Evolutionary conservation across 352 stramenopile genomes (phyloP).

Genomic region (Aphanomyces stellatus): DNA sequence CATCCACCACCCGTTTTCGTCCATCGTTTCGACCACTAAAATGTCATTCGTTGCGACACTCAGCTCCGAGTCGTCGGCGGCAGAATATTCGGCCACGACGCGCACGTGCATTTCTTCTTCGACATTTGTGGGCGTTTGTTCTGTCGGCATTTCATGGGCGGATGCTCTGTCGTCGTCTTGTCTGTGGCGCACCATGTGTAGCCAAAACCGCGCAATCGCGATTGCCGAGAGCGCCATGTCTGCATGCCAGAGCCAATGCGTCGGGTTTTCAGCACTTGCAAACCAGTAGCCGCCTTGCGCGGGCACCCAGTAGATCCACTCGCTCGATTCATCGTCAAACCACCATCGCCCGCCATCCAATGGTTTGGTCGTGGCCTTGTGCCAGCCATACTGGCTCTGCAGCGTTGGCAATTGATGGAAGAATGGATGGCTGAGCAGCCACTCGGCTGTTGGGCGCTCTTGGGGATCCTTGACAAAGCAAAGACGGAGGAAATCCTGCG

Average conservation of each 20-base stretch:
- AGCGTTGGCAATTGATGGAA: slow-evolving; percentile 24
- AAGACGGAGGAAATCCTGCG: slow-evolving; percentile 35
- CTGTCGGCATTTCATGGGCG: not conserved
- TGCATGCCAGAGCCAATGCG: not conserved
- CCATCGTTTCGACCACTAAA: slow-evolving; percentile 31
- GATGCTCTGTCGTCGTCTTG: not conserved
- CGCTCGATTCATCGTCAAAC: not conserved
- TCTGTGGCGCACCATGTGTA: not conserved
- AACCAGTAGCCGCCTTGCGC: slow-evolving; percentile 7
- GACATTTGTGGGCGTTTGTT: not conserved
- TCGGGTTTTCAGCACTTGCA: not conserved
- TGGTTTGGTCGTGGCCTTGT: slow-evolving; percentile 8
- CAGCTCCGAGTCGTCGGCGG: slow-evolving; percentile 28
- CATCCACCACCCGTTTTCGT: slow-evolving; percentile 38
- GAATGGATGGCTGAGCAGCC: slow-evolving; percentile 85
- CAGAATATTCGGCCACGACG: slow-evolving; percentile 28
- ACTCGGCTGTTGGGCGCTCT: slow-evolving; percentile 63
- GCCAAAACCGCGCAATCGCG: slow-evolving; percentile 1
- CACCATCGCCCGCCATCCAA: not conserved
- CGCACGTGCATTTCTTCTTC: slow-evolving; percentile 20
- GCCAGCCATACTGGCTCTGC: not conserved
- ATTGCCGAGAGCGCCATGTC: not conserved
- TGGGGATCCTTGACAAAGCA: slow-evolving; percentile 59
- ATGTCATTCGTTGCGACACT: slow-evolving; percentile 23
- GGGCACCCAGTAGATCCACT: slow-evolving; percentile 1